These are phyloP conservation scores for Hawksworthiomyces lignivorus DNA, from an alignment of 2,329 filamentous ascomycete genomes.

Conservation along the genomic window DNA sequence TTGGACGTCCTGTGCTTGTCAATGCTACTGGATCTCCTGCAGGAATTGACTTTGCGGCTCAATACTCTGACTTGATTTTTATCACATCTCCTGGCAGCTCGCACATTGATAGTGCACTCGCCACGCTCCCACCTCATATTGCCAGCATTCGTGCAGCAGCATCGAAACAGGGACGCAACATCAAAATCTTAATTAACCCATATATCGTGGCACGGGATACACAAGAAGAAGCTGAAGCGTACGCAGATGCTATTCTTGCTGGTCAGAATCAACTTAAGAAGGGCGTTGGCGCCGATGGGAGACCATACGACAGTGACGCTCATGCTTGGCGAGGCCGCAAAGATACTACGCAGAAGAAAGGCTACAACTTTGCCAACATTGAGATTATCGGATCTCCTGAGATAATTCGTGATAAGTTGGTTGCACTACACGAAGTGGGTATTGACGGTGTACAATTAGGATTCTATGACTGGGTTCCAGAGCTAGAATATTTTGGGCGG, in stretches of 20 bases:
- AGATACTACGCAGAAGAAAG: slow-evolving; percentile 16
- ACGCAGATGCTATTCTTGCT: slow-evolving; percentile 13
- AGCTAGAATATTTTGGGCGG: no score
- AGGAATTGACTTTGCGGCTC: slow-evolving; percentile 17
- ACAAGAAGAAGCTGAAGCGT: slow-evolving; percentile 16
- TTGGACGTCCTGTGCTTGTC: slow-evolving; percentile 17
- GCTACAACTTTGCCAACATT: slow-evolving; percentile 1
- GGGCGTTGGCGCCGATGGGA: slow-evolving; percentile 11
- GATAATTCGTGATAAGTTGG: no score
- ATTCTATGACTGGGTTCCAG: no score
- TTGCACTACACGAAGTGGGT: no score
- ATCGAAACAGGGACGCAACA: slow-evolving; percentile 12
- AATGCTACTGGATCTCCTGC: slow-evolving; percentile 18
- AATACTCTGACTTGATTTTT: slow-evolving; percentile 18
- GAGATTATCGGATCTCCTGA: no score
- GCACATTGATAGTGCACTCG: slow-evolving; percentile 17
- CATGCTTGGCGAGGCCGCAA: slow-evolving; percentile 18
- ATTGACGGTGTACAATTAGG: no score
- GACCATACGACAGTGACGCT: slow-evolving; percentile 16
- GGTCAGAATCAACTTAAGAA: no score
- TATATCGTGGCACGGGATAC: slow-evolving; percentile 18
- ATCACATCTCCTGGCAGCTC: slow-evolving; percentile 18
- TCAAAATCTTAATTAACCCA: slow-evolving; percentile 18
- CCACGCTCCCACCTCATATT: slow-evolving; percentile 18
- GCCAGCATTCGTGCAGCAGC: slow-evolving; percentile 16